These are phyloP conservation scores for Pythium coloratum DNA, from an alignment of 352 stramenopile genomes.

Conservation along the genomic window DNA sequence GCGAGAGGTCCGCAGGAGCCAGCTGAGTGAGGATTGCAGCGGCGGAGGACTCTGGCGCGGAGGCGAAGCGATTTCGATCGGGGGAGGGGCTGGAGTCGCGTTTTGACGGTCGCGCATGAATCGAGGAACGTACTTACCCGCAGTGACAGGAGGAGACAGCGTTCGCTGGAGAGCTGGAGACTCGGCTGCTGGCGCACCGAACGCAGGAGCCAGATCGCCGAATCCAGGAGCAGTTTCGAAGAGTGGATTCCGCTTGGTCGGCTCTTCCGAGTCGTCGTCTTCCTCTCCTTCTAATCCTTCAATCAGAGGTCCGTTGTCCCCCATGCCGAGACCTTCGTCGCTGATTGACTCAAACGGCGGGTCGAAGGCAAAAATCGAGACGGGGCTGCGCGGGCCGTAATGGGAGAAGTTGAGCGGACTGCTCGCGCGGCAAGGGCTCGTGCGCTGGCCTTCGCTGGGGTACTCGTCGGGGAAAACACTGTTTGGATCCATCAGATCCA, in stretches of 20 bases:
- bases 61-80: conserved; percentile 32
- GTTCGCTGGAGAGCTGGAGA: conserved; percentile 51
- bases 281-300: conserved; percentile 35
- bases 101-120: conserved; percentile 71
- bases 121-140: conserved; percentile 70
- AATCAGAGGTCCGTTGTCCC: conserved; percentile 26
- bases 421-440: conserved; percentile 54
- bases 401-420: conserved; percentile 58
- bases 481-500: conserved; percentile 36
- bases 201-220: background rate
- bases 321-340: conserved; percentile 16
- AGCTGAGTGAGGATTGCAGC: conserved; percentile 23
- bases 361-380: conserved; percentile 69
- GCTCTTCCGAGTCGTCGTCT: conserved; percentile 13
- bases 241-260: background rate
- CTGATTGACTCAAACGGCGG: conserved; percentile 59
- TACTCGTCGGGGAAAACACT: conserved; percentile 59
- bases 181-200: conserved; percentile 7
- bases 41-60: conserved; percentile 40
- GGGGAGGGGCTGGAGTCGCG: conserved; percentile 40
- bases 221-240: background rate
- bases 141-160: conserved; percentile 53
- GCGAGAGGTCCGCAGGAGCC: conserved; percentile 50
- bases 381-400: conserved; percentile 66
- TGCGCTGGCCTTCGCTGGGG: conserved; percentile 36